Evolutionary conservation across 306 rosid species (phyloP).

Genomic region (Lathyrus sativus): DNA sequence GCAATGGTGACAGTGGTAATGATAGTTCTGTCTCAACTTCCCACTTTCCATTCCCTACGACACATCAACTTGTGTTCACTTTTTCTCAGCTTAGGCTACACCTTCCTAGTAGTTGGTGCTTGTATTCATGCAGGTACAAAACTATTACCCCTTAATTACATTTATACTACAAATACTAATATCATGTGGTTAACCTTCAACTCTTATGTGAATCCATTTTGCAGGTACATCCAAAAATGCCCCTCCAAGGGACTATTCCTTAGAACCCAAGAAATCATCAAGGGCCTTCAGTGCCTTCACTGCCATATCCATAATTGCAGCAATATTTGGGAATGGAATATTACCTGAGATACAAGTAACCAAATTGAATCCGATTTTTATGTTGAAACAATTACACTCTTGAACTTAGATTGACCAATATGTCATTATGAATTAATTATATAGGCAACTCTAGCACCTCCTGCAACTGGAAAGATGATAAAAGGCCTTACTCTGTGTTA

Average conservation of each 20-base stretch:
- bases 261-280: constrained; percentile 53
- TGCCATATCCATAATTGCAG: constrained; percentile 84
- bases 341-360: constrained; percentile 93
- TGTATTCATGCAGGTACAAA: constrained; percentile 70
- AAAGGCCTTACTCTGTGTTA: constrained; percentile 92
- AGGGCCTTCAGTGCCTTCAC: constrained; percentile 83
- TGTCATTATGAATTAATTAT: constrained; percentile 40
- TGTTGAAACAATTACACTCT: background rate
- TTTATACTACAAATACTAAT: constrained; percentile 3
- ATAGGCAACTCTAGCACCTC: constrained; percentile 98
- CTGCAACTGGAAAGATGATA: constrained; percentile 94
- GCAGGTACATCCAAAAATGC: constrained; percentile 58
- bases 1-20: constrained; percentile 88
- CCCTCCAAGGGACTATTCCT: constrained; percentile 67
- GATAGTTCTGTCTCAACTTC: constrained; percentile 84
- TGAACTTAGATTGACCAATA: background rate
- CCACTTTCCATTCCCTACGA: constrained; percentile 85
- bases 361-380: constrained; percentile 7
- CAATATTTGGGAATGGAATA: constrained; percentile 92
- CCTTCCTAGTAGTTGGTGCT: constrained; percentile 69
- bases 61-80: constrained; percentile 75
- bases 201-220: background rate
- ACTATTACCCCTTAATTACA: background rate
- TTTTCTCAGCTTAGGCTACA: constrained; percentile 78
- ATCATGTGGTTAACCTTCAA: background rate